Percentiles rank a stretch among this genome's conserved stretches.
phyloP scores from a whole-genome alignment of 148 eudicot genomes.

The Linanthus parryae region DNA sequence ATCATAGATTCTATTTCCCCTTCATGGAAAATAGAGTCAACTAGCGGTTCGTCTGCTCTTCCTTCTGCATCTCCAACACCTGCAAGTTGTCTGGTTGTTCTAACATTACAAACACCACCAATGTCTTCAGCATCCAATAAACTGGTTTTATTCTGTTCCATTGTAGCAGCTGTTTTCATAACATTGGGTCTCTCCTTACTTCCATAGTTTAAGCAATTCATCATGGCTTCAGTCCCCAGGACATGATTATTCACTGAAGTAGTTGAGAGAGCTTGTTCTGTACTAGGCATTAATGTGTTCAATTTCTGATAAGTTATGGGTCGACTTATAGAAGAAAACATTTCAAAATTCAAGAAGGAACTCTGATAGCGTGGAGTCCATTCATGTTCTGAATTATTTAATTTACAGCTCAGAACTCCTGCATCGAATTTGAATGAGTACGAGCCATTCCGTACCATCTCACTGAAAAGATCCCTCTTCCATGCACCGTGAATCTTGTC shows the following conservation, averaged over 20 bases:
- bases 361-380: conserved; percentile 10
- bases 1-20: conserved; percentile 9
- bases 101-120: conserved; percentile 12
- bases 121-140: conserved; percentile 17
- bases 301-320: conserved; percentile 4
- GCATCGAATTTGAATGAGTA: conserved; percentile 6
- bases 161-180: conserved; percentile 23
- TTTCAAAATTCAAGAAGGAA: conserved; percentile 7
- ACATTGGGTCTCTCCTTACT: background rate
- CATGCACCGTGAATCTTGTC: conserved; percentile 5
- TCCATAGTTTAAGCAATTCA: background rate
- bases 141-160: conserved; percentile 15
- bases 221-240: background rate
- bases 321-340: conserved; percentile 8
- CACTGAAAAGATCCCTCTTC: conserved; percentile 6
- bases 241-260: background rate
- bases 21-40: conserved; percentile 11
- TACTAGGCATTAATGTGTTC: conserved; percentile 9
- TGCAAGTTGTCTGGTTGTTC: conserved; percentile 6
- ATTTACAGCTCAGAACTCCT: conserved; percentile 16
- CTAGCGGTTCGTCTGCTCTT: conserved; percentile 17
- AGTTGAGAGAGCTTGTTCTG: conserved; percentile 18
- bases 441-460: conserved; percentile 11
- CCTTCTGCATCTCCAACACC: conserved; percentile 14
- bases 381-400: conserved; percentile 12